phyloP scores from a whole-genome alignment of 768 basidiomycete genomes.

The Suillus subaureus region DNA sequence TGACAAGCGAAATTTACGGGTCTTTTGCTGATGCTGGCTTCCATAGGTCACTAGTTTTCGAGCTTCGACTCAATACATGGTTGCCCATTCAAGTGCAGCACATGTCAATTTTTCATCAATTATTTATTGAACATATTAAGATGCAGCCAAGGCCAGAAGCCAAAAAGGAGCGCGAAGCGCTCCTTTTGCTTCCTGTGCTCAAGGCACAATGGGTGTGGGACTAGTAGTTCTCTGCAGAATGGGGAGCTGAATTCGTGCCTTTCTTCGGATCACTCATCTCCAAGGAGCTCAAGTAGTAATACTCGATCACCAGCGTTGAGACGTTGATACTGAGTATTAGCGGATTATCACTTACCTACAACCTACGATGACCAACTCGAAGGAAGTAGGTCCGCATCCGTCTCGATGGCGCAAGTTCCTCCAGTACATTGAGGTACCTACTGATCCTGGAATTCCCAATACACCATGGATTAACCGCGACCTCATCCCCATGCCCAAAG shows the following conservation, averaged over 20 bases:
- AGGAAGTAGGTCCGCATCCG: background rate
- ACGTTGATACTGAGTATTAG: background rate
- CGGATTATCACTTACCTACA: too few relatives aligned
- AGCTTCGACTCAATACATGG: too few relatives aligned
- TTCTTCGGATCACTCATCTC: background rate
- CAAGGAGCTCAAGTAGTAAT: background rate
- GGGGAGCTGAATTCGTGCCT: background rate
- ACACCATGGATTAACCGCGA: slow-evolving; percentile 22
- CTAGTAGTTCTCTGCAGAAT: background rate
- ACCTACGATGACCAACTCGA: background rate
- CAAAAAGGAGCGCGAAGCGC: too few relatives aligned
- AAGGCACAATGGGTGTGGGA: too few relatives aligned
- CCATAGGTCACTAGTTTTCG: too few relatives aligned
- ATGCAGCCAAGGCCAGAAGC: too few relatives aligned
- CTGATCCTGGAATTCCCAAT: background rate
- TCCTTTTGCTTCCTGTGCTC: too few relatives aligned
- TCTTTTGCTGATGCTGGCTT: too few relatives aligned
- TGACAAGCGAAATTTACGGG: too few relatives aligned
- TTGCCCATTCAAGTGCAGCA: too few relatives aligned
- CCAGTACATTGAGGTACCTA: slow-evolving; percentile 2
- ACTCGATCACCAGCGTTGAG: background rate
- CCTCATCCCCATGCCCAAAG: slow-evolving; percentile 27
- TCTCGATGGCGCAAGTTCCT: background rate
- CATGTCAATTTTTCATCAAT: too few relatives aligned
- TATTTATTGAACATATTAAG: too few relatives aligned